A percentile compares a stretch with the other conserved stretches of the same genome.
Evolutionary conservation across 2,329 filamentous ascomycete species (phyloP).

Genomic region (Diplocarpon mali): DNA sequence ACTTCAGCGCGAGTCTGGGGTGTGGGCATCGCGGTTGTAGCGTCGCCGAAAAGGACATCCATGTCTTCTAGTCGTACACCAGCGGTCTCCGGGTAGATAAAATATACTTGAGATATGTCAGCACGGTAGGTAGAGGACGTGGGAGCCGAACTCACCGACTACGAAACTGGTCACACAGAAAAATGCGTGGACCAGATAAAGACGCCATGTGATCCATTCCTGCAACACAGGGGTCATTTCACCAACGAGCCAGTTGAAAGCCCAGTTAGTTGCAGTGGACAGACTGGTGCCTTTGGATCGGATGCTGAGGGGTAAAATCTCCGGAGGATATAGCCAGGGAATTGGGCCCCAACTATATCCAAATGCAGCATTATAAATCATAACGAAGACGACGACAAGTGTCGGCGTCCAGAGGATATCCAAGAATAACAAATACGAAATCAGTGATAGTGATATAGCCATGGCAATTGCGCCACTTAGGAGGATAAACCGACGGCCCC

Average conservation of each 20-base stretch:
- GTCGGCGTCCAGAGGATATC: slow-evolving; percentile 68
- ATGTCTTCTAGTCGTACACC: slow-evolving; percentile 94
- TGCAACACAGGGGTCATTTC: slow-evolving; percentile 91
- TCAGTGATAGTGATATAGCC: slow-evolving; percentile 75
- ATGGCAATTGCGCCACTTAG: slow-evolving; percentile 84
- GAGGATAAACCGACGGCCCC: slow-evolving; percentile 81
- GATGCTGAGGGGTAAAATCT: slow-evolving; percentile 94
- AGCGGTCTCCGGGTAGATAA: slow-evolving; percentile 93
- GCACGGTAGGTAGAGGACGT: background rate
- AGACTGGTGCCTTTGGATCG: slow-evolving; percentile 93
- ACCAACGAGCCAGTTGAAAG: slow-evolving; percentile 95
- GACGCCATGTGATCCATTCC: slow-evolving; percentile 81
- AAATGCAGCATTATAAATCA: slow-evolving; percentile 97
- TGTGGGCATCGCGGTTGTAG: slow-evolving; percentile 71
- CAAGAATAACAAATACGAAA: slow-evolving; percentile 92
- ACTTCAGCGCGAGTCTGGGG: slow-evolving; percentile 68
- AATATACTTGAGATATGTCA: slow-evolving; percentile 60
- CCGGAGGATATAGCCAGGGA: slow-evolving; percentile 96
- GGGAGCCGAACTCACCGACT: slow-evolving; percentile 57
- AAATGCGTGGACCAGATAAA: slow-evolving; percentile 93
- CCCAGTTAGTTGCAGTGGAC: slow-evolving; percentile 95
- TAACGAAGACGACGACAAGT: slow-evolving; percentile 86
- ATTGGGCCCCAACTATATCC: slow-evolving; percentile 97
- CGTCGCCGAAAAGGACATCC: slow-evolving; percentile 88
- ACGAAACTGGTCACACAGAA: slow-evolving; percentile 95